Percentiles rank a stretch among this genome's conserved stretches.
These are phyloP conservation scores for Paramecium tetraurelia DNA, from an alignment of 73 alveolate species.

Conservation along the genomic window DNA sequence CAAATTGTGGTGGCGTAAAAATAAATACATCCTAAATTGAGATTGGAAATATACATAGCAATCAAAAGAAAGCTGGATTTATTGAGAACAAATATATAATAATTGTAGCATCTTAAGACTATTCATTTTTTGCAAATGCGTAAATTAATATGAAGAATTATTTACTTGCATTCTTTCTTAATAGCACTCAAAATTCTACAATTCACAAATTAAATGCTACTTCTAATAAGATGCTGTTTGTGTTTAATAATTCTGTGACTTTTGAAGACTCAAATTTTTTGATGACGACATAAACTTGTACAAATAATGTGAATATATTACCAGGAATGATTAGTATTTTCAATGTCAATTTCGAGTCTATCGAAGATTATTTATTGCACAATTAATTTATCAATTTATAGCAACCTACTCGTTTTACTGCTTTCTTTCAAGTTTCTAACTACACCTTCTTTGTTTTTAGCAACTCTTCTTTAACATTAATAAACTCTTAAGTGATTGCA, in stretches of 20 bases:
- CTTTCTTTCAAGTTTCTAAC: not conserved
- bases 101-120: not conserved
- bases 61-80: not conserved
- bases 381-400: not conserved
- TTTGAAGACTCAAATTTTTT: not conserved
- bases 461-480: not conserved
- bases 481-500: not conserved
- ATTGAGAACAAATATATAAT: not conserved
- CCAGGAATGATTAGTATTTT: not conserved
- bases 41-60: not conserved
- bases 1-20: not conserved
- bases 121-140: not conserved
- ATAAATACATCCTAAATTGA: not conserved
- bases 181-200: not conserved
- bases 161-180: not conserved
- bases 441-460: not conserved
- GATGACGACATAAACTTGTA: not conserved
- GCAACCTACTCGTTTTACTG: not conserved
- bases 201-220: not conserved
- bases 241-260: not conserved
- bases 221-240: not conserved
- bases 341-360: not conserved
- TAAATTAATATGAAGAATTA: not conserved
- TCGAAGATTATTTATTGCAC: not conserved
- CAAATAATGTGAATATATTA: not conserved